phyloP scores from a whole-genome alignment of 768 basidiomycete species.

The Pleurotus platypus region DNA sequence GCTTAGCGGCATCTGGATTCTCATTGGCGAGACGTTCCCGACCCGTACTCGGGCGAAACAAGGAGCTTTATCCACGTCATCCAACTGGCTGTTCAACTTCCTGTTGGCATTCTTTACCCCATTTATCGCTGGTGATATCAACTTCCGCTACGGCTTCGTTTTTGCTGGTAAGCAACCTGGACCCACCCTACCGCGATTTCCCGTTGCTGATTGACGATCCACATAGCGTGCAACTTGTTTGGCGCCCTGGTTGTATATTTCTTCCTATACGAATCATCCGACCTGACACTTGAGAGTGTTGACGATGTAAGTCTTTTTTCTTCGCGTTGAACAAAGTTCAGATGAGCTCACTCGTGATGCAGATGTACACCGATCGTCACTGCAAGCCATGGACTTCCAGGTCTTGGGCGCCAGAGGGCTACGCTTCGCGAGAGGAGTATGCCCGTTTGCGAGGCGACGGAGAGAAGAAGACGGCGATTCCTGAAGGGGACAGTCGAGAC shows the following conservation, averaged over 20 bases:
- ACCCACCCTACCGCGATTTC: too few species aligned
- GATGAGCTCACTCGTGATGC: background rate
- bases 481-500: too few species aligned
- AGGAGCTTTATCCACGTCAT: constrained; percentile 59
- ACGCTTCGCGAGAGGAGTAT: constrained; percentile 36
- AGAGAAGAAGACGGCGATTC: background rate
- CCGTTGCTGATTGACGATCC: too few species aligned
- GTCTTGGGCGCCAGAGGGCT: constrained; percentile 59
- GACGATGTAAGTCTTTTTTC: constrained; percentile 38
- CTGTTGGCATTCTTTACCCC: constrained; percentile 78
- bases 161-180: constrained; percentile 47
- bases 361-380: constrained; percentile 63
- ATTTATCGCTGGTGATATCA: constrained; percentile 55
- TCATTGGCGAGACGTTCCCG: constrained; percentile 76
- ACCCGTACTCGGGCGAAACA: constrained; percentile 71
- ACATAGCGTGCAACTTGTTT: constrained; percentile 50
- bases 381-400: constrained; percentile 67
- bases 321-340: background rate
- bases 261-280: constrained; percentile 74
- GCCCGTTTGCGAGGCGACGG: background rate
- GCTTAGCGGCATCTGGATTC: constrained; percentile 66
- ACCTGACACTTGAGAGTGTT: constrained; percentile 64
- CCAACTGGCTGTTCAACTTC: constrained; percentile 72
- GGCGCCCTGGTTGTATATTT: constrained; percentile 61
- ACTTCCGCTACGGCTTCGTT: constrained; percentile 64